phyloP scores from a whole-genome alignment of 257 asterid species.

The Penstemon barbatus region DNA sequence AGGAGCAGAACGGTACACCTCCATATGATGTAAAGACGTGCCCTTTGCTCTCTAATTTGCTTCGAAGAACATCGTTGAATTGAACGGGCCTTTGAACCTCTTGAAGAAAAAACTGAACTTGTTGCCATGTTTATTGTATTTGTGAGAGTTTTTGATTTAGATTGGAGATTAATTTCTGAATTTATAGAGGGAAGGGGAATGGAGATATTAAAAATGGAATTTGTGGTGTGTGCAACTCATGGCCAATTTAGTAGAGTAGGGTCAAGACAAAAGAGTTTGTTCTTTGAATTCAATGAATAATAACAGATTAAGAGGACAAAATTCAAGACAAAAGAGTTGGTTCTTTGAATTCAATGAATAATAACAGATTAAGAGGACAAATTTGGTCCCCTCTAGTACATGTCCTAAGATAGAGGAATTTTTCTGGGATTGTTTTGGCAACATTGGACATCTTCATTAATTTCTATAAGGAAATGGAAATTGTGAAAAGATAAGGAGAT shows the following conservation, averaged over 20 bases:
- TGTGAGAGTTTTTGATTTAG: conserved; percentile 17
- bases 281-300: conserved; percentile 38
- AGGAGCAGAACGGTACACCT: conserved; percentile 71
- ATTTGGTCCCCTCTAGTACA: conserved; percentile 33
- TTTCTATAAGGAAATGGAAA: conserved; percentile 18
- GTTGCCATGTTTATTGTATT: conserved; percentile 39
- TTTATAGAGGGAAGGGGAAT: conserved; percentile 27
- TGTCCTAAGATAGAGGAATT: conserved; percentile 28
- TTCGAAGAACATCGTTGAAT: conserved; percentile 61
- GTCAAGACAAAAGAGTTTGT: conserved; percentile 23
- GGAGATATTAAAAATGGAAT: conserved; percentile 35
- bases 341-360: conserved; percentile 38
- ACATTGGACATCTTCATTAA: conserved; percentile 33
- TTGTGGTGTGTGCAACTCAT: conserved; percentile 44
- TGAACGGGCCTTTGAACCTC: conserved; percentile 53
- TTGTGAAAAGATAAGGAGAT: conserved; percentile 22
- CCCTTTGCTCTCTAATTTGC: conserved; percentile 69
- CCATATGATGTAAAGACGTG: conserved; percentile 85
- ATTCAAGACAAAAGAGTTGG: conserved; percentile 15
- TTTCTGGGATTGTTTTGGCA: conserved; percentile 33
- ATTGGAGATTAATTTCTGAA: conserved; percentile 17
- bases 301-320: conserved; percentile 32
- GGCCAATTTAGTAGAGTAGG: conserved; percentile 43
- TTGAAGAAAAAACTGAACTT: conserved; percentile 32
- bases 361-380: conserved; percentile 32